Conservation (phyloP, 768 basidiomycete genomes). For the Peribolospora baueri region DNA sequence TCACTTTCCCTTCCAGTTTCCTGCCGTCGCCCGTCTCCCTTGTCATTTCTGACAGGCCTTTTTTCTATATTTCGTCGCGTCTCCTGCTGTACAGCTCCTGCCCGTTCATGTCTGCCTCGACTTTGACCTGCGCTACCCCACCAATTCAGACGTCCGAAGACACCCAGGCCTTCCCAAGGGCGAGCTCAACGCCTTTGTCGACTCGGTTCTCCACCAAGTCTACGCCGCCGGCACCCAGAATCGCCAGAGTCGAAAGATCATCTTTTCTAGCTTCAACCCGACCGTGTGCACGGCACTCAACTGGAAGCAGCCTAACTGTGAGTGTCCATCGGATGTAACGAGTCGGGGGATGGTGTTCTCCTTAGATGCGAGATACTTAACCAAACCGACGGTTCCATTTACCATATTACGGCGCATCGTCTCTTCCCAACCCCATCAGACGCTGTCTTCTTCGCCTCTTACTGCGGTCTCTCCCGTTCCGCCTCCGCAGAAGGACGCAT, state of each 20-base stretch:
- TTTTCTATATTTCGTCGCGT: neutral
- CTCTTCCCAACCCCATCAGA: conserved; percentile 25
- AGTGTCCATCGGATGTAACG: conserved; percentile 4
- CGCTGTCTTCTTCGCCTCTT: conserved; percentile 82
- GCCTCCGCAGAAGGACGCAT: conserved; percentile 10
- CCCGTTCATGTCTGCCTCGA: conserved; percentile 38
- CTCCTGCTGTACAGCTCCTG: conserved; percentile 27
- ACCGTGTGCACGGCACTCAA: conserved; percentile 74
- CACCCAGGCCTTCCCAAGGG: conserved; percentile 29
- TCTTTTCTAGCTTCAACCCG: conserved; percentile 81
- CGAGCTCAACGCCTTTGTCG: conserved; percentile 59
- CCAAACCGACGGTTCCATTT: too few relatives aligned
- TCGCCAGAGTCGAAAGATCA: conserved; percentile 33
- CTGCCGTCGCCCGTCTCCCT: neutral
- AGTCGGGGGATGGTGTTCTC: neutral
- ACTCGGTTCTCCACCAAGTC: conserved; percentile 59
- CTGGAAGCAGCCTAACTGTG: conserved; percentile 99
- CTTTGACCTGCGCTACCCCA: conserved; percentile 59
- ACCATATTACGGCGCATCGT: too few relatives aligned
- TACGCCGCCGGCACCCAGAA: conserved; percentile 41
- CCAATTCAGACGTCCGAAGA: conserved; percentile 26
- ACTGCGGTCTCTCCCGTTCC: conserved; percentile 40
- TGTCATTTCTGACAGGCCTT: neutral
- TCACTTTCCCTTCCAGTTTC: neutral
- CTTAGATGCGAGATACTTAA: conserved; percentile 1